These are phyloP conservation scores for Stachybotrys elegans DNA, from an alignment of 2,329 filamentous ascomycete genomes.

Conservation along the genomic window DNA sequence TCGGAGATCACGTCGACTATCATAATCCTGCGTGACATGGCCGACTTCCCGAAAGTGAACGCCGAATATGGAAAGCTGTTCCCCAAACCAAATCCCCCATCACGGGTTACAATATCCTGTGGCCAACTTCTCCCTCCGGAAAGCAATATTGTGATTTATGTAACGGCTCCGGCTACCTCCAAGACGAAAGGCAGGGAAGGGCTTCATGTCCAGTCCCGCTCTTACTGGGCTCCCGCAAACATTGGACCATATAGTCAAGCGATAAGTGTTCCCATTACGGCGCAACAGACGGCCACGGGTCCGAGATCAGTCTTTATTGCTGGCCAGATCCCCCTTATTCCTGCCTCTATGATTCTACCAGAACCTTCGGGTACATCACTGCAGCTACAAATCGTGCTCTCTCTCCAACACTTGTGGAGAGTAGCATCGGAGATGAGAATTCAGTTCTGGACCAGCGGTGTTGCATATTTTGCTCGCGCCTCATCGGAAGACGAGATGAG, in stretches of 20 bases:
- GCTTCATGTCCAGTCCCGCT: constrained; percentile 86
- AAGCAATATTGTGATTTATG: constrained; percentile 55
- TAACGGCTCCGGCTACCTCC: constrained; percentile 32
- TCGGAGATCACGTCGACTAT: constrained; percentile 48
- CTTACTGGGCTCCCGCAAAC: constrained; percentile 97
- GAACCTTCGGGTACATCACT: constrained; percentile 33
- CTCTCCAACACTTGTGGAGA: constrained; percentile 85
- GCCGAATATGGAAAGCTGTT: constrained; percentile 72
- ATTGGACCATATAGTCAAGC: constrained; percentile 97
- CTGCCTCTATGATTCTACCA: constrained; percentile 67
- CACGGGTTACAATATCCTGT: constrained; percentile 77
- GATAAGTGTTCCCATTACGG: constrained; percentile 44
- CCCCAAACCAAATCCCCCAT: constrained; percentile 71
- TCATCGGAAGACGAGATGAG: constrained; percentile 19
- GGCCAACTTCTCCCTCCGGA: constrained; percentile 59
- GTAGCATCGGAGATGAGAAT: constrained; percentile 70
- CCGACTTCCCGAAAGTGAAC: constrained; percentile 73
- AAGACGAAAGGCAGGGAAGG: constrained; percentile 41
- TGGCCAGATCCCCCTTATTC: constrained; percentile 86
- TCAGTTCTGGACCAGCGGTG: constrained; percentile 67
- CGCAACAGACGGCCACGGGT: constrained; percentile 9
- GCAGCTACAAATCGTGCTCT: constrained; percentile 58
- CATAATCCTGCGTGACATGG: constrained; percentile 74
- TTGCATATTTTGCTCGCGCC: constrained; percentile 63
- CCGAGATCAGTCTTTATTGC: constrained; percentile 60